Percentiles rank a stretch among this genome's conserved stretches.
Conservation (phyloP, 805 yeast species). For the Metschnikowia chrysomelidarum region DNA sequence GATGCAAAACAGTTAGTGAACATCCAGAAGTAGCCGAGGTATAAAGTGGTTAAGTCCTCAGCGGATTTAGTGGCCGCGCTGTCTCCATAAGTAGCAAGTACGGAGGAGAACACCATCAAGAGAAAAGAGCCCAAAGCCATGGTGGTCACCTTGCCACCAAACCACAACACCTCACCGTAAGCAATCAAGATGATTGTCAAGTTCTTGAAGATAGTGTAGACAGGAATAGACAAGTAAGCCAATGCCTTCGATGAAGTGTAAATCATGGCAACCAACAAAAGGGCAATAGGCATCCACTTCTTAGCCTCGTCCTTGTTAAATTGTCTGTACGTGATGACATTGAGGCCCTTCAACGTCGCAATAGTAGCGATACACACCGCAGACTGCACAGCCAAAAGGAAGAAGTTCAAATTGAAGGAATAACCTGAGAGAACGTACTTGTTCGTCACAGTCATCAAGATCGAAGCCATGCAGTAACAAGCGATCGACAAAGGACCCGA, state of each 20-base stretch:
- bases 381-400: constrained; percentile 85
- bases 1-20: constrained; percentile 88
- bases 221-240: constrained; percentile 88
- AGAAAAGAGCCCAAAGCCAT: constrained; percentile 88
- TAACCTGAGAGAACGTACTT: constrained; percentile 84
- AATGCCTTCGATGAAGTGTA: constrained; percentile 95
- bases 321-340: constrained; percentile 82
- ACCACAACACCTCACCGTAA: constrained; percentile 97
- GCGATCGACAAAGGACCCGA: constrained; percentile 68
- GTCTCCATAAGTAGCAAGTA: constrained; percentile 93
- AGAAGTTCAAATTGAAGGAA: constrained; percentile 76
- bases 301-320: constrained; percentile 85
- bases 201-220: constrained; percentile 96
- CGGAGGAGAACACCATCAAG: constrained; percentile 93
- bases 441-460: constrained; percentile 96
- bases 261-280: constrained; percentile 87
- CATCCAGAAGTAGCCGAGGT: constrained; percentile 95
- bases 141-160: constrained; percentile 86
- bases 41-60: constrained; percentile 45
- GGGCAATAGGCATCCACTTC: constrained; percentile 94
- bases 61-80: constrained; percentile 39
- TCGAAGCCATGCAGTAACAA: constrained; percentile 89
- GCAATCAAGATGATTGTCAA: constrained; percentile 95
- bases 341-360: constrained; percentile 65
- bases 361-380: constrained; percentile 77